Evolutionary conservation across 768 basidiomycete genomes (phyloP).

Genomic region (Clitopilus passeckerianus): DNA sequence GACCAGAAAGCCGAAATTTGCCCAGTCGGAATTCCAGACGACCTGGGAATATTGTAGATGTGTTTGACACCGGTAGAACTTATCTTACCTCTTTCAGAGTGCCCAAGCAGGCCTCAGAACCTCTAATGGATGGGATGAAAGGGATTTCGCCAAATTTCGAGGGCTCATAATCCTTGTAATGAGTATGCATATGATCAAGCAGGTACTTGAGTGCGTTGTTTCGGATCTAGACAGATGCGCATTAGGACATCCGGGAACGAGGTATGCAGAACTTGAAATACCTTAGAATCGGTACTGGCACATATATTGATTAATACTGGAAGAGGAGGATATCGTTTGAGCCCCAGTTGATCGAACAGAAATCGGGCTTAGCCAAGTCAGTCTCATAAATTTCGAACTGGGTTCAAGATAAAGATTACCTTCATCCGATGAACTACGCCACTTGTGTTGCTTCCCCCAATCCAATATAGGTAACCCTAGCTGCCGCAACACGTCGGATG

Average conservation of each 20-base stretch:
- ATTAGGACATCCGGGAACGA: background rate
- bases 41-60: slow-evolving; percentile 39
- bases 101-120: slow-evolving; percentile 48
- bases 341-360: slow-evolving; percentile 58
- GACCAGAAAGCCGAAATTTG: slow-evolving; percentile 70
- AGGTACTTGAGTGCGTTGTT: slow-evolving; percentile 74
- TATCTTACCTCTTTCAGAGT: slow-evolving; percentile 57
- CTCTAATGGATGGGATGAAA: slow-evolving; percentile 74
- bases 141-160: slow-evolving; percentile 49
- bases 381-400: background rate
- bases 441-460: slow-evolving; percentile 78
- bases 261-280: slow-evolving; percentile 7
- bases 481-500: slow-evolving; percentile 61
- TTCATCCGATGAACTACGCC: slow-evolving; percentile 83
- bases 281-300: slow-evolving; percentile 42
- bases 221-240: slow-evolving; percentile 28
- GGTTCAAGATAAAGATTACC: slow-evolving; percentile 33
- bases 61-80: background rate
- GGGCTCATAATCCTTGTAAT: slow-evolving; percentile 60
- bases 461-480: slow-evolving; percentile 80
- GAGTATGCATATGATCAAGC: slow-evolving; percentile 60
- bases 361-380: slow-evolving; percentile 59
- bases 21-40: slow-evolving; percentile 63
- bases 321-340: slow-evolving; percentile 66
- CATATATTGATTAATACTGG: slow-evolving; percentile 65